These are phyloP conservation scores for Salinomyces thailandicus DNA, from an alignment of 2,329 filamentous ascomycete genomes.

Conservation along the genomic window DNA sequence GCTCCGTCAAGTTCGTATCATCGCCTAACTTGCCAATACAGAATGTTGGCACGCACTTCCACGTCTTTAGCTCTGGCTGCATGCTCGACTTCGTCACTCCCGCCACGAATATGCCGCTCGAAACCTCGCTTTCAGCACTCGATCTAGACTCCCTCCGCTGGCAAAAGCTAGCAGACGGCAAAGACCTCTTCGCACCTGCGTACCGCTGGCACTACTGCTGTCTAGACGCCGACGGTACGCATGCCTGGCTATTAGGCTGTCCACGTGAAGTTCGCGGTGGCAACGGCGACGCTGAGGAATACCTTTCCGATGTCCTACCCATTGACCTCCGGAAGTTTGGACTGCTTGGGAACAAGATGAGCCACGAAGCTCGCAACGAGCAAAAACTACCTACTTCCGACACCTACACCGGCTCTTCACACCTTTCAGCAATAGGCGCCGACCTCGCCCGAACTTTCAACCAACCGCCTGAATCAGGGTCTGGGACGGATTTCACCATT, in stretches of 20 bases:
- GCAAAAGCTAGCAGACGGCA: constrained; percentile 90
- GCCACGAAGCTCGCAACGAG: constrained; percentile 26
- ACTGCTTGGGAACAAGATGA: constrained; percentile 65
- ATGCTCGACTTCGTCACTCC: constrained; percentile 92
- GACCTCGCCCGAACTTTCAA: constrained; percentile 86
- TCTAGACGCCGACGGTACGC: constrained; percentile 87
- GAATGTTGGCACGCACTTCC: constrained; percentile 86
- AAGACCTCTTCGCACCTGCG: constrained; percentile 82
- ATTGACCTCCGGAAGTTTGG: constrained; percentile 89
- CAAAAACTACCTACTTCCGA: constrained; percentile 43
- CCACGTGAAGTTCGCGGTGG: constrained; percentile 64
- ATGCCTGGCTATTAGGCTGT: constrained; percentile 93
- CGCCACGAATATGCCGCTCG: constrained; percentile 73
- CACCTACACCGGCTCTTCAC: constrained; percentile 37
- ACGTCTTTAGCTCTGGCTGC: constrained; percentile 85
- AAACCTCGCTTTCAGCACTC: constrained; percentile 82
- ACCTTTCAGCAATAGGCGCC: constrained; percentile 58
- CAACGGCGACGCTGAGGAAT: constrained; percentile 70
- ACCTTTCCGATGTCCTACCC: constrained; percentile 86
- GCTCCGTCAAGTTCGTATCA: constrained; percentile 78
- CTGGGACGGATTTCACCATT: constrained; percentile 81
- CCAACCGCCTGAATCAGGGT: constrained; percentile 69
- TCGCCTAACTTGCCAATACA: constrained; percentile 80
- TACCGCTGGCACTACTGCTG: constrained; percentile 98
- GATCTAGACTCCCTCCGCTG: constrained; percentile 81